Evolutionary conservation across 2,329 filamentous ascomycete species (phyloP).

Genomic region (Cytospora piceicola): DNA sequence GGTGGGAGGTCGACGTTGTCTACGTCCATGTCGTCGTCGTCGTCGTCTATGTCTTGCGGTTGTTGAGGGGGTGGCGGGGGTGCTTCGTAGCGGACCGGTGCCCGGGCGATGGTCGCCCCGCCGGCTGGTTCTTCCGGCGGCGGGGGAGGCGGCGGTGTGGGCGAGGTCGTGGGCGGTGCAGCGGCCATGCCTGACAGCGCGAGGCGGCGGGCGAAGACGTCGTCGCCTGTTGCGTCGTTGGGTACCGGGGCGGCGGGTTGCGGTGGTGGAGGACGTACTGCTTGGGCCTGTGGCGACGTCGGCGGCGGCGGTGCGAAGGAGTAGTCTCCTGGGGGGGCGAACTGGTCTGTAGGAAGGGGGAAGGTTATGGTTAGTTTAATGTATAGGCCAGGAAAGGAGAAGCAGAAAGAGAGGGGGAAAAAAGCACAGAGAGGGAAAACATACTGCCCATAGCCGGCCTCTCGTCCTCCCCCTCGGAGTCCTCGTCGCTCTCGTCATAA

Average conservation of each 20-base stretch:
- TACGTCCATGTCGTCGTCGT: constrained; percentile 37
- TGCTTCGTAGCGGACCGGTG: constrained; percentile 72
- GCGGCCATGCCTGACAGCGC: constrained; percentile 55
- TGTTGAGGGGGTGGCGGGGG: constrained; percentile 51
- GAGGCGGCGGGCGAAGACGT: constrained; percentile 68
- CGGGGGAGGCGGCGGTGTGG: constrained; percentile 39
- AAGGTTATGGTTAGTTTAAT: background rate
- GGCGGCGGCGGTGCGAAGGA: constrained; percentile 62
- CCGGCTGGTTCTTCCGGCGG: constrained; percentile 40
- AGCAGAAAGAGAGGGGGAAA: too few species aligned
- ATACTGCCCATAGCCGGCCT: constrained; percentile 42
- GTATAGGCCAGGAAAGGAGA: background rate
- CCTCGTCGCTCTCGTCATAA: constrained; percentile 49
- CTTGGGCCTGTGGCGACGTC: constrained; percentile 42
- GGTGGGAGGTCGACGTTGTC: constrained; percentile 49
- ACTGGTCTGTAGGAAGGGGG: constrained; percentile 50
- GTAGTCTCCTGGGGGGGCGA: constrained; percentile 62
- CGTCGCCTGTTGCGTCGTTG: constrained; percentile 68
- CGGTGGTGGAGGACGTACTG: constrained; percentile 43
- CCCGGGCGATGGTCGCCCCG: constrained; percentile 71
- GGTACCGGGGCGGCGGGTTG: constrained; percentile 48
- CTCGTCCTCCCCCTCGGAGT: constrained; percentile 40
- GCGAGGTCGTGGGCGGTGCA: constrained; percentile 35
- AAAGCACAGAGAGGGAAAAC: too few species aligned
- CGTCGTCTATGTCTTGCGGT: constrained; percentile 43